Evolutionary conservation across 805 yeast species (phyloP).

Genomic region (Starmerella floris): DNA sequence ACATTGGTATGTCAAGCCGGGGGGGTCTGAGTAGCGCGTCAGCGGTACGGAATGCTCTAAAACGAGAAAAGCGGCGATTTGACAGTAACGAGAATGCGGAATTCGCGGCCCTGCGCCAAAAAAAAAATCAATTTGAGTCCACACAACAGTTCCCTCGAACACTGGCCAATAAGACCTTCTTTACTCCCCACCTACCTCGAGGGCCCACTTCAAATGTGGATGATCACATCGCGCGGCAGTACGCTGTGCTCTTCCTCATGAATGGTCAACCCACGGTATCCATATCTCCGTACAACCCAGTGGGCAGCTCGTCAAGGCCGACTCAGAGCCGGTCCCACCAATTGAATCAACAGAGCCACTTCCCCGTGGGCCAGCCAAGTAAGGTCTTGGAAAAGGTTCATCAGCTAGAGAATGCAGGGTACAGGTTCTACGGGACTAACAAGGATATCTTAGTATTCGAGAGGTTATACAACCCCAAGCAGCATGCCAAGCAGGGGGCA

Average conservation of each 20-base stretch:
- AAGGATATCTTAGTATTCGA: conserved; percentile 31
- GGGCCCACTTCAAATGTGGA: neutral
- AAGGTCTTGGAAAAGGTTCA: conserved; percentile 26
- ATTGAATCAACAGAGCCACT: neutral
- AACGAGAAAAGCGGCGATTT: conserved; percentile 8
- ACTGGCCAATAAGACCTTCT: conserved; percentile 32
- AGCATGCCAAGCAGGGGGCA: conserved; percentile 7
- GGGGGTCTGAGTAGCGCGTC: conserved; percentile 1
- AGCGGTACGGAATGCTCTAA: conserved; percentile 11
- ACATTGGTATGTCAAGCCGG: no score
- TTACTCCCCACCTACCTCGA: conserved; percentile 31
- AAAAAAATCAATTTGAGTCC: neutral
- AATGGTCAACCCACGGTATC: conserved; percentile 1
- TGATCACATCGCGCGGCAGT: conserved; percentile 3
- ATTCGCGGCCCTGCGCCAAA: neutral
- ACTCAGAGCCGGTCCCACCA: neutral
- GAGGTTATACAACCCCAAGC: conserved; percentile 3
- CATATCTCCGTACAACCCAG: conserved; percentile 3
- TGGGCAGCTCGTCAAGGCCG: neutral
- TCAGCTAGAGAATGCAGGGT: conserved; percentile 34
- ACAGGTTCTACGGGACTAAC: conserved; percentile 41
- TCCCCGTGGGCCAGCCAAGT: conserved; percentile 4
- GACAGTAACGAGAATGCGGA: neutral
- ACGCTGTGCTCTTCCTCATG: conserved; percentile 11
- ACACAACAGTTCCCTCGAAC: conserved; percentile 24